phyloP scores from a whole-genome alignment of 139 green algal genomes.

The Closterium sp. region DNA sequence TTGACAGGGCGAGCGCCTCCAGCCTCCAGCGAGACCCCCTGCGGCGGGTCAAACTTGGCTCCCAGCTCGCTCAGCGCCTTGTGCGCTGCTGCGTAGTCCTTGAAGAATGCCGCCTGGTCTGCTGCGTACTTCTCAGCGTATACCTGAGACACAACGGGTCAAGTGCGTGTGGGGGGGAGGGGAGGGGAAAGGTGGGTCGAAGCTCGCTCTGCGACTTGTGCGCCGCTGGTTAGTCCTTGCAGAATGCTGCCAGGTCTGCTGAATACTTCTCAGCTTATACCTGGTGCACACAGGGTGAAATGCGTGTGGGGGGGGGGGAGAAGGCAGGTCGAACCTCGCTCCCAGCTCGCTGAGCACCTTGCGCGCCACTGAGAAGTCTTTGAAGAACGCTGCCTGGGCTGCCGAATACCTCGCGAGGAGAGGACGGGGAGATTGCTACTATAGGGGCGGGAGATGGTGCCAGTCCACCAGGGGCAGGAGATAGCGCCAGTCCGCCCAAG shows the following conservation, averaged over 20 bases:
- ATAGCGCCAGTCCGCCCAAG: too few species aligned
- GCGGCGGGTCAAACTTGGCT: slow-evolving; percentile 42
- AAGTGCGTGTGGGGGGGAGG: background rate
- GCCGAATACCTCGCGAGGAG: slow-evolving; percentile 37
- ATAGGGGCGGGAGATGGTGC: too few species aligned
- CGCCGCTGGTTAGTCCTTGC: too few species aligned
- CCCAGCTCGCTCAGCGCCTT: slow-evolving; percentile 49
- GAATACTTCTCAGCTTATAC: too few species aligned
- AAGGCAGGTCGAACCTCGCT: slow-evolving; percentile 45
- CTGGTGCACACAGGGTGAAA: too few species aligned
- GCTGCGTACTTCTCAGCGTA: slow-evolving; percentile 48
- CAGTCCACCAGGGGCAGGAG: too few species aligned
- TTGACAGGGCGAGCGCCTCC: background rate
- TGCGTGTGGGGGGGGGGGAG: too few species aligned
- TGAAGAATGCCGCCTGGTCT: slow-evolving; percentile 58
- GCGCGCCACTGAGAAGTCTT: slow-evolving; percentile 55
- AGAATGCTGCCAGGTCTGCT: too few species aligned
- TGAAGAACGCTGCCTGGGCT: slow-evolving; percentile 57
- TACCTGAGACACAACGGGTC: background rate
- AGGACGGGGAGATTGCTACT: too few species aligned
- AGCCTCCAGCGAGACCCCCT: background rate
- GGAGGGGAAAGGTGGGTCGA: background rate
- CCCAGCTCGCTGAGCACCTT: slow-evolving; percentile 48
- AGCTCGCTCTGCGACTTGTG: too few species aligned
- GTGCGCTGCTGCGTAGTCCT: slow-evolving; percentile 56